A percentile compares a stretch with the other conserved stretches of the same genome.
These are phyloP conservation scores for Penicillium paradoxum DNA, from an alignment of 495 filamentous ascomycete genomes.

Conservation along the genomic window DNA sequence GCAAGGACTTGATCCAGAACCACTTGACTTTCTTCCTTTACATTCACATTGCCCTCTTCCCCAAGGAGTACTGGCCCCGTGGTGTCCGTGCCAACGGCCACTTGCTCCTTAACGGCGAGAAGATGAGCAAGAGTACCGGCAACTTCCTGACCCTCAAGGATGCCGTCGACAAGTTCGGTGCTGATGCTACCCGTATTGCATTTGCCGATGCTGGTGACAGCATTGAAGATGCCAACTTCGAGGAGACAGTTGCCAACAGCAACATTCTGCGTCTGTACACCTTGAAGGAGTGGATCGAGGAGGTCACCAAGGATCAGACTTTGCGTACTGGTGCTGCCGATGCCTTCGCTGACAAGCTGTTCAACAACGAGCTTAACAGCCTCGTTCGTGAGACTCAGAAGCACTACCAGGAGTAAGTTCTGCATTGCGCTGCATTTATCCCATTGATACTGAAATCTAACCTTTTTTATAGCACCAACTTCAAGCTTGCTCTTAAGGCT, in stretches of 20 bases:
- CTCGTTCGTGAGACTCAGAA: slow-evolving; percentile 67
- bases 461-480: slow-evolving; percentile 53
- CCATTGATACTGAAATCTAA: slow-evolving; percentile 25
- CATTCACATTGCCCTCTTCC: slow-evolving; percentile 87
- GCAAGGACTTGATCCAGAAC: slow-evolving; percentile 83
- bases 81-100: slow-evolving; percentile 86
- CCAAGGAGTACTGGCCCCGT: slow-evolving; percentile 77
- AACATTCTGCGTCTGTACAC: slow-evolving; percentile 82
- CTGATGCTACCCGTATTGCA: slow-evolving; percentile 85
- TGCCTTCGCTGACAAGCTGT: slow-evolving; percentile 80
- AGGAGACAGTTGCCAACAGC: slow-evolving; percentile 87
- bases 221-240: slow-evolving; percentile 95
- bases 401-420: slow-evolving; percentile 66
- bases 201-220: slow-evolving; percentile 94
- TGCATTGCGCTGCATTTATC: not conserved
- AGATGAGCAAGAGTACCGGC: slow-evolving; percentile 93
- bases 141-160: slow-evolving; percentile 93
- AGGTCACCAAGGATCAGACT: slow-evolving; percentile 63
- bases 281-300: slow-evolving; percentile 89
- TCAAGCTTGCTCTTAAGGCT: slow-evolving; percentile 88
- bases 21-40: slow-evolving; percentile 97
- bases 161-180: slow-evolving; percentile 85
- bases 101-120: slow-evolving; percentile 88
- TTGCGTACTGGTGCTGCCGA: slow-evolving; percentile 70
- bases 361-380: slow-evolving; percentile 90